A percentile compares a stretch with the other conserved stretches of the same genome.
phyloP scores from a whole-genome alignment of 179 eudicot genomes.

The Pouteria campechiana region DNA sequence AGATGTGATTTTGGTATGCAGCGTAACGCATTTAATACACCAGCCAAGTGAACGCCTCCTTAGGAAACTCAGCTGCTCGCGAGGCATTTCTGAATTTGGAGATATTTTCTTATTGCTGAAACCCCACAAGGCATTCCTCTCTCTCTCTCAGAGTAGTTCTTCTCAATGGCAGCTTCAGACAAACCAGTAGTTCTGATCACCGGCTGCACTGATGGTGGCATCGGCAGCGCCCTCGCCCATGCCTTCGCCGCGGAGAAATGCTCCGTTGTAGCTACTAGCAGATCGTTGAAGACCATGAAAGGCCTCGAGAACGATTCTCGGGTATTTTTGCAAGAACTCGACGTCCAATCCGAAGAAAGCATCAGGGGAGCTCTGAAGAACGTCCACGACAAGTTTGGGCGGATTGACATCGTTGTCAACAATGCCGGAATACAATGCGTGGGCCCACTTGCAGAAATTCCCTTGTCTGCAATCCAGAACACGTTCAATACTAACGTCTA shows the following conservation, averaged over 20 bases:
- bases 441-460: conserved; percentile 85
- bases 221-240: conserved; percentile 73
- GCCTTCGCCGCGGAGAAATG: conserved; percentile 63
- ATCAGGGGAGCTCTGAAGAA: conserved; percentile 27
- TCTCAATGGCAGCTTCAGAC: conserved; percentile 9
- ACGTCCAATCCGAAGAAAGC: conserved; percentile 56
- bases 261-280: conserved; percentile 61
- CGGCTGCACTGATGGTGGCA: conserved; percentile 75
- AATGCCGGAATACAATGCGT: conserved; percentile 83
- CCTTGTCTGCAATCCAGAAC: conserved; percentile 35
- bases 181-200: conserved; percentile 59
- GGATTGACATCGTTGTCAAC: conserved; percentile 61
- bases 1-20: no score
- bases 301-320: conserved; percentile 29
- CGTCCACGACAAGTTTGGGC: conserved; percentile 45
- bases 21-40: no score
- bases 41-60: no score
- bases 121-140: no score
- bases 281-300: conserved; percentile 45
- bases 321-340: conserved; percentile 49
- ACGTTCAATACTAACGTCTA: conserved; percentile 74
- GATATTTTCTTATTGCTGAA: no score
- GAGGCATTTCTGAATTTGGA: no score
- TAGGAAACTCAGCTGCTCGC: no score
- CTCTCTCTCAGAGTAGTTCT: no score